Evolutionary conservation across 768 basidiomycete genomes (phyloP).

Genomic region (Podaxis sp.): DNA sequence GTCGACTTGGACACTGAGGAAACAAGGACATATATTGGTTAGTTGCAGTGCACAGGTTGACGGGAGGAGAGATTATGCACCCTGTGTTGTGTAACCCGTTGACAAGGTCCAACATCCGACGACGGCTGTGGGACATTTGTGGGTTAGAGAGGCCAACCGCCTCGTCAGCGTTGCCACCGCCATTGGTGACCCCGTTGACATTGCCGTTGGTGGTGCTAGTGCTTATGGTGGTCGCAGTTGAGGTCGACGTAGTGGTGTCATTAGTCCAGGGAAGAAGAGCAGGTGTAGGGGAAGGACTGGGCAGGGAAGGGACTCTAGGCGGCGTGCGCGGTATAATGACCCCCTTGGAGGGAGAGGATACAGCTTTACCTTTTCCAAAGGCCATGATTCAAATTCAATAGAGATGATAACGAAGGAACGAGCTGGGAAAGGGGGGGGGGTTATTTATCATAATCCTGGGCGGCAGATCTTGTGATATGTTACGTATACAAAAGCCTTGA

Average conservation of each 20-base stretch:
- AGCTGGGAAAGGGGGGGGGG: no score
- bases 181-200: not conserved
- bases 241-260: no score
- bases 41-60: not conserved
- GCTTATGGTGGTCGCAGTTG: not conserved
- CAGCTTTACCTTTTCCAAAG: not conserved
- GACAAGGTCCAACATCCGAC: conserved; percentile 56
- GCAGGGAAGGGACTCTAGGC: not conserved
- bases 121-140: conserved; percentile 37
- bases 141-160: conserved; percentile 55
- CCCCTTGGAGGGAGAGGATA: not conserved
- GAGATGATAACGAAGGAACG: not conserved
- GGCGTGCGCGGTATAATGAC: not conserved
- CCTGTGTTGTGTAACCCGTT: conserved; percentile 64
- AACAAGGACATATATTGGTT: not conserved
- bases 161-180: not conserved
- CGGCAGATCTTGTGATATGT: no score
- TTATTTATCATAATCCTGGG: no score
- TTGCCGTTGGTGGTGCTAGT: not conserved
- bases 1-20: conserved; percentile 60
- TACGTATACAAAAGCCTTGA: no score
- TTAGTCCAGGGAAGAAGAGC: no score
- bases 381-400: not conserved
- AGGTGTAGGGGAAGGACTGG: not conserved
- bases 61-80: conserved; percentile 27